These are phyloP conservation scores for Plectosphaerella cucumerina DNA, from an alignment of 2,329 filamentous ascomycete species.

Conservation along the genomic window DNA sequence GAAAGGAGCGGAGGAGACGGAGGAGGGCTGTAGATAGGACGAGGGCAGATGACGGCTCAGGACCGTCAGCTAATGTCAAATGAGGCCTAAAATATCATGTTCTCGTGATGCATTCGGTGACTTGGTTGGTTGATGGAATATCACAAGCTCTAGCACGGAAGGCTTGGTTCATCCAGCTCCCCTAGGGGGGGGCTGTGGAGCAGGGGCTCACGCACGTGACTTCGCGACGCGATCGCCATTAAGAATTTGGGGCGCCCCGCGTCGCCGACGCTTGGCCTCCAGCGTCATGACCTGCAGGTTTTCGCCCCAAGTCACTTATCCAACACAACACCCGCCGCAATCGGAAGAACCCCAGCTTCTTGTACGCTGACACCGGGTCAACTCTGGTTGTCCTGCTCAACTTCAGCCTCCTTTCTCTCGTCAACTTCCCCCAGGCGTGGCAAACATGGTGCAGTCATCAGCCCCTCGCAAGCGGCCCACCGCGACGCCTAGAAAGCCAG, in stretches of 20 bases:
- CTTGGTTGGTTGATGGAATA: neutral
- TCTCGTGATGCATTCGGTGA: neutral
- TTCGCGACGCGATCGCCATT: conserved; percentile 6
- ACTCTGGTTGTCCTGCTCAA: neutral
- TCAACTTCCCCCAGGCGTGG: neutral
- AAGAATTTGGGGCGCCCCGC: conserved; percentile 4
- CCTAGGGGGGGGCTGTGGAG: neutral
- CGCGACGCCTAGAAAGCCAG: conserved; percentile 10
- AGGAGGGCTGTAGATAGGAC: neutral
- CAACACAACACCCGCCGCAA: neutral
- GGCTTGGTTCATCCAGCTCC: neutral
- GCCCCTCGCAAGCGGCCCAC: conserved; percentile 9
- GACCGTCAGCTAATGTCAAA: neutral
- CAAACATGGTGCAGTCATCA: conserved; percentile 10
- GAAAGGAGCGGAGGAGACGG: no score
- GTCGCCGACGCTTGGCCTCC: neutral
- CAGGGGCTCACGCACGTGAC: conserved; percentile 2
- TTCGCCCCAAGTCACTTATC: neutral
- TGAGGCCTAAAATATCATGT: neutral
- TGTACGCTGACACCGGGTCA: neutral
- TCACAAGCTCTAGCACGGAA: neutral
- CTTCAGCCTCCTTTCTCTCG: neutral
- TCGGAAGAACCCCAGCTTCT: neutral
- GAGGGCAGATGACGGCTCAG: neutral
- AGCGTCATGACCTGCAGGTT: neutral